A percentile compares a stretch with the other conserved stretches of the same genome.
These are phyloP conservation scores for Barbatosphaeria neglecta DNA, from an alignment of 495 filamentous ascomycete species.

Conservation along the genomic window DNA sequence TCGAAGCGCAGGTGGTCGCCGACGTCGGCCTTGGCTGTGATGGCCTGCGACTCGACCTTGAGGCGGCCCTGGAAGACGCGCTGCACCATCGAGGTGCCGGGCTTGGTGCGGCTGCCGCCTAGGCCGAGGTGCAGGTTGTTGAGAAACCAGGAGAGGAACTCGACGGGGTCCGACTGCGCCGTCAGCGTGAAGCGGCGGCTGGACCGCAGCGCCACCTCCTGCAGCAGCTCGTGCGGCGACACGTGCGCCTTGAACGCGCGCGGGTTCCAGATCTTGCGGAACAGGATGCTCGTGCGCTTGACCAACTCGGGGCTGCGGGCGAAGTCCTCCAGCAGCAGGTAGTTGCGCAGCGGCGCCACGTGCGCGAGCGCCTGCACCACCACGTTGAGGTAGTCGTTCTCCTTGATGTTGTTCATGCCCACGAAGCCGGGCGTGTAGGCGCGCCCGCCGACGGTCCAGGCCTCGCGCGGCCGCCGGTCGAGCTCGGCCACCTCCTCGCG, in stretches of 20 bases:
- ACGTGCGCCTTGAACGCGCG: constrained; percentile 95
- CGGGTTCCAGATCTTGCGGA: constrained; percentile 97
- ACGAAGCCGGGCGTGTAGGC: constrained; percentile 91
- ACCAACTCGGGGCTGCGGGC: constrained; percentile 42
- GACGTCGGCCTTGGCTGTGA: constrained; percentile 82
- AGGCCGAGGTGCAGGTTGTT: constrained; percentile 88
- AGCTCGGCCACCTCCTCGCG: constrained; percentile 67
- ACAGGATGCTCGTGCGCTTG: constrained; percentile 77
- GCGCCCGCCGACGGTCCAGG: constrained; percentile 68
- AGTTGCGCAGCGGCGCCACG: constrained; percentile 82
- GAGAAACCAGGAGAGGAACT: constrained; percentile 94
- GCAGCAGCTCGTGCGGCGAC: constrained; percentile 90
- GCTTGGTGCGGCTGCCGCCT: constrained; percentile 79
- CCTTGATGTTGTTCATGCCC: constrained; percentile 99
- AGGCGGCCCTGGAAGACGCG: constrained; percentile 86
- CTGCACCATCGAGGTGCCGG: constrained; percentile 71
- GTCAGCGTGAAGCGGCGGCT: constrained; percentile 89
- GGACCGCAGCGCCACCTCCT: constrained; percentile 82
- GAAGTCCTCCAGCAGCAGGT: constrained; percentile 76
- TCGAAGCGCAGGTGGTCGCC: constrained; percentile 88
- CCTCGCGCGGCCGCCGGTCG: constrained; percentile 62
- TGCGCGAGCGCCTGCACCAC: constrained; percentile 90
- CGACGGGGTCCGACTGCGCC: constrained; percentile 85
- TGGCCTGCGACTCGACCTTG: constrained; percentile 84
- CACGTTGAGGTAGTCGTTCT: constrained; percentile 97